Conservation (phyloP, 768 basidiomycete genomes). For the Lactarius hatsudake region DNA sequence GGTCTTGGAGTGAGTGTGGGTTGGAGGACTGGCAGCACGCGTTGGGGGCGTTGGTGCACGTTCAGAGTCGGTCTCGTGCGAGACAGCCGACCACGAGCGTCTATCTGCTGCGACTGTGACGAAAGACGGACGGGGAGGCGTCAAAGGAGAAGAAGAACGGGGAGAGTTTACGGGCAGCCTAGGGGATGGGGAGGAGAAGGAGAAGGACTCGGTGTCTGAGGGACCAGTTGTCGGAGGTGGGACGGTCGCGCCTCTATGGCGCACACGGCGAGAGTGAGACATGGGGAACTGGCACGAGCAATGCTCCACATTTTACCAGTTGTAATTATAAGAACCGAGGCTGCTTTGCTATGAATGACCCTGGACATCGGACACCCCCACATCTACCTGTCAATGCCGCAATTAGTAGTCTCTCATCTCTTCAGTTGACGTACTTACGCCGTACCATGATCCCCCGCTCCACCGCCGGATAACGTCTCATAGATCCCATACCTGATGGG, state of each 20-base stretch:
- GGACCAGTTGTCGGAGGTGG: slow-evolving; percentile 21
- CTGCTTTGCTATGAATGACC: not conserved
- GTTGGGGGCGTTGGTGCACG: slow-evolving; percentile 30
- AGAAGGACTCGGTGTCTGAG: slow-evolving; percentile 29
- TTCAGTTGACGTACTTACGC: not conserved
- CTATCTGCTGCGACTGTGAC: slow-evolving; percentile 14
- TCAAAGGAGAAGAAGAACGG: slow-evolving; percentile 21
- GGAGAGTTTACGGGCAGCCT: slow-evolving; percentile 20
- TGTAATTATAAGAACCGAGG: not conserved
- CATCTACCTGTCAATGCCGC: not conserved
- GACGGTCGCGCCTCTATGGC: slow-evolving; percentile 23
- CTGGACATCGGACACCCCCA: not conserved
- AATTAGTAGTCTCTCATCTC: not conserved
- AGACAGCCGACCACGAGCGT: slow-evolving; percentile 24
- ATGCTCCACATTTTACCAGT: not conserved
- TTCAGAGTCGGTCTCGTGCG: slow-evolving; percentile 35
- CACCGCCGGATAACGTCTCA: not conserved
- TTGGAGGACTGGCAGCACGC: slow-evolving; percentile 27
- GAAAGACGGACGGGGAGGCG: slow-evolving; percentile 27
- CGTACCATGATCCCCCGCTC: not conserved
- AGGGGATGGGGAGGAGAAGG: slow-evolving; percentile 17
- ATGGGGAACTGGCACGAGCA: slow-evolving; percentile 15
- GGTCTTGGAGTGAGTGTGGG: slow-evolving; percentile 8
- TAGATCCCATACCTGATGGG: not conserved
- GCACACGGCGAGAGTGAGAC: slow-evolving; percentile 26